These are phyloP conservation scores for Hyphopichia khmerensis DNA, from an alignment of 1,139 yeast species.

Conservation along the genomic window DNA sequence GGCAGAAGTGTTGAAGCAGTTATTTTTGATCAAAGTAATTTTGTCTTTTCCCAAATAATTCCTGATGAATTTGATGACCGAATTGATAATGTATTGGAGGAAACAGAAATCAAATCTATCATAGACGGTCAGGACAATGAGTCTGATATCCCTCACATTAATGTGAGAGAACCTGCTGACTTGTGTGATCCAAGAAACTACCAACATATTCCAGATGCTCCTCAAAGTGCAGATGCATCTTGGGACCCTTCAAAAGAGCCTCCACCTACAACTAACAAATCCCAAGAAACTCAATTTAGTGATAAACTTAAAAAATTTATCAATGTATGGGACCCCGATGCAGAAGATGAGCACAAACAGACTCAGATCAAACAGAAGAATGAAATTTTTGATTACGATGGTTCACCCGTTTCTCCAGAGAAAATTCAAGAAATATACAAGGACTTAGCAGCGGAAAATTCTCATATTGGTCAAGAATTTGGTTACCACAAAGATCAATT, in stretches of 20 bases:
- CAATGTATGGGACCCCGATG: conserved; percentile 18
- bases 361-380: too few relatives aligned
- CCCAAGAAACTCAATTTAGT: conserved; percentile 4
- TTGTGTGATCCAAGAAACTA: conserved; percentile 33
- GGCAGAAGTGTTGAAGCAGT: conserved; percentile 4
- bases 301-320: conserved; percentile 12
- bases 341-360: not conserved
- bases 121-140: too few relatives aligned
- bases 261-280: too few relatives aligned
- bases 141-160: too few relatives aligned
- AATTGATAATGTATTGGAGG: conserved; percentile 2
- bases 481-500: conserved; percentile 10
- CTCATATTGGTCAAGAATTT: not conserved
- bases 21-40: not conserved
- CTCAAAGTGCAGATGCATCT: conserved; percentile 23
- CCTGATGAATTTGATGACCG: not conserved
- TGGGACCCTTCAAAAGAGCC: conserved; percentile 37
- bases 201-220: conserved; percentile 18
- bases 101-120: too few relatives aligned
- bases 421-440: not conserved
- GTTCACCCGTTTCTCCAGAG: not conserved
- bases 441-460: not conserved
- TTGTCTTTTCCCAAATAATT: not conserved
- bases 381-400: not conserved
- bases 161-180: conserved; percentile 12